Base-by-base conservation (phyloP, 1,284 basidiomycete genomes). In the Exobasidium cylindrosporum region DNA sequence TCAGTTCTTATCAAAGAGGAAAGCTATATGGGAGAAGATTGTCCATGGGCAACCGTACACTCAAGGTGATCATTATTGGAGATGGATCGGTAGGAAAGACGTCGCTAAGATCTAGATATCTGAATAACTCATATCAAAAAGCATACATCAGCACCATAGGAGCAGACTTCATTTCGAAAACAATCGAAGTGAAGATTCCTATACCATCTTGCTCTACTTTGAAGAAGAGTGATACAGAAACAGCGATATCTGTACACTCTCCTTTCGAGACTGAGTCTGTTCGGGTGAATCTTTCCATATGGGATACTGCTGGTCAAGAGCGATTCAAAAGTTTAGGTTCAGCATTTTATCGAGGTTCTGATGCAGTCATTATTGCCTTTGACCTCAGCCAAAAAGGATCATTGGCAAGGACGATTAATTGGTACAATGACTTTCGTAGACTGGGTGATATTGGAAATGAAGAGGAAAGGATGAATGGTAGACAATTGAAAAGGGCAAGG, bases 11-110 rank as follows among this genome's bases (percentile, higher is more conserved):
- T n/a, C n/a, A n/a, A n/a, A n/a, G n/a, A n/a, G n/a, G n/a, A n/a
- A n/a, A n/a, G n/a, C n/a, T n/a, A n/a, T n/a, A n/a, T n/a, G n/a
- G n/a, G n/a, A n/a, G n/a, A n/a, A n/a, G n/a, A n/a, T n/a, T n/a
- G n/a, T n/a, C n/a, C n/a, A n/a, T n/a, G n/a, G n/a, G n/a, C n/a
- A n/a, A n/a, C n/a, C n/a, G n/a, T n/a, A n/a, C 60, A 35, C 35
- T 74, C 52, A 76, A 76, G 61, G 66, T 76, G n/a, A 67, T 76
- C 7, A 63, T 76, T 11, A 75, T 76, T 49, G 74, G 74, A 21
- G 67, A 71, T 40, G 67, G 63, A 10, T 60, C 63, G 1, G 61
- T 46, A n/a, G 74, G 74, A 57, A 76, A 76, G 57, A 76, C 73
- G 0, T 63, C 70, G 1, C 58, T 76, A 31, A 66, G 72, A 7